Conservation (phyloP, 176 grass and related monocot genomes). For the Avena atlantica region DNA sequence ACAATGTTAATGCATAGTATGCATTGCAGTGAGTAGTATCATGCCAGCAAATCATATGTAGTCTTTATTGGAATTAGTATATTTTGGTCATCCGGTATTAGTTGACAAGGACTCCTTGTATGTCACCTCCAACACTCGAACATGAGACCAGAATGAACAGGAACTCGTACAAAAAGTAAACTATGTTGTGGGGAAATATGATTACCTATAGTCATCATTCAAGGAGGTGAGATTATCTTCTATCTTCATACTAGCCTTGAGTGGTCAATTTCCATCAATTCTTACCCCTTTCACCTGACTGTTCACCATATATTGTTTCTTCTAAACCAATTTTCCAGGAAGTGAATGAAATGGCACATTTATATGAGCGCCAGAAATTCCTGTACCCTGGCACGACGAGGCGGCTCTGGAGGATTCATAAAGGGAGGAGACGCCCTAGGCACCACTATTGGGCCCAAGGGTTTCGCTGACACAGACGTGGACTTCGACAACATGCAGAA, state of each 20-base stretch:
- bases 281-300: not conserved
- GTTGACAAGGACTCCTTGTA: not conserved
- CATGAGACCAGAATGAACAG: not conserved
- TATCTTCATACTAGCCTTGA: not conserved
- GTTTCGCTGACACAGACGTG: conserved; percentile 68
- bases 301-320: conserved; percentile 7
- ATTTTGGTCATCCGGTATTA: not conserved
- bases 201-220: not conserved
- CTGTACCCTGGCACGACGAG: conserved; percentile 74
- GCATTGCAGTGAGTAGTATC: too few relatives aligned
- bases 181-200: not conserved
- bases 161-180: not conserved
- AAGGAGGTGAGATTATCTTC: not conserved
- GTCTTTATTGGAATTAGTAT: too few relatives aligned
- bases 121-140: not conserved
- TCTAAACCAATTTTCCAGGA: conserved; percentile 53
- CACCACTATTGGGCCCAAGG: conserved; percentile 81
- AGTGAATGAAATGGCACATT: not conserved
- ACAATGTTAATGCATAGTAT: not conserved
- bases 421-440: conserved; percentile 71
- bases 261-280: not conserved
- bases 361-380: conserved; percentile 61
- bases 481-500: conserved; percentile 86
- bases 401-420: conserved; percentile 88
- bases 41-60: too few relatives aligned